Percentiles rank a stretch among this genome's conserved stretches.
These are phyloP conservation scores for Alloteropsis semialata DNA, from an alignment of 176 grass and related monocot species.

Conservation along the genomic window DNA sequence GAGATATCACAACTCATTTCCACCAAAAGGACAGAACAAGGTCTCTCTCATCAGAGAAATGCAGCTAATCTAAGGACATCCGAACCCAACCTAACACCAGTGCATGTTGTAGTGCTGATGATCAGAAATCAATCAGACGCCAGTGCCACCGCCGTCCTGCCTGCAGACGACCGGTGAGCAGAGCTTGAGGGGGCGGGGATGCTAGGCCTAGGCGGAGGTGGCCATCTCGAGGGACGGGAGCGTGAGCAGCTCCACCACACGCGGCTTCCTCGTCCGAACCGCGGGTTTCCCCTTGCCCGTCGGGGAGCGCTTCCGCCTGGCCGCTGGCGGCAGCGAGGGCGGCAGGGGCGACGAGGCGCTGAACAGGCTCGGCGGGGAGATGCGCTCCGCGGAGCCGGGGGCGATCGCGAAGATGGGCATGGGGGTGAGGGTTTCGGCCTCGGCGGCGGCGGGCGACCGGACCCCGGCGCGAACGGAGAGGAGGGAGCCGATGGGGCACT, in stretches of 20 bases:
- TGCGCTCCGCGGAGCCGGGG: neutral
- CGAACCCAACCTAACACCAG: neutral
- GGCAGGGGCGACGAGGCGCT: neutral
- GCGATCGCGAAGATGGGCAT: slow-evolving; percentile 26
- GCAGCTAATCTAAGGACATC: neutral
- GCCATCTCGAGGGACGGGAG: slow-evolving; percentile 38
- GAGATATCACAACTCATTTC: neutral
- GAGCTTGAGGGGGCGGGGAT: neutral
- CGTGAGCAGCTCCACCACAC: slow-evolving; percentile 35
- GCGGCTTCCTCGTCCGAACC: slow-evolving; percentile 9
- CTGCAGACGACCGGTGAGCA: neutral
- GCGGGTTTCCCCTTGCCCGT: slow-evolving; percentile 2
- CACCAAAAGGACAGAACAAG: neutral
- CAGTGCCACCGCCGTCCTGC: neutral
- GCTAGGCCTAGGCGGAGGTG: slow-evolving; percentile 12
- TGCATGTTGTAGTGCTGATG: neutral
- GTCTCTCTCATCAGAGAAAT: neutral
- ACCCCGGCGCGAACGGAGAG: slow-evolving; percentile 31
- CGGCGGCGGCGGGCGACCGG: neutral
- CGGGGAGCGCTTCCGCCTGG: slow-evolving; percentile 26
- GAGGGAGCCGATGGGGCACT: slow-evolving; percentile 61
- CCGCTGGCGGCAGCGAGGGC: neutral
- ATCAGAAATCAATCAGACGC: neutral
- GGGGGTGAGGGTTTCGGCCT: neutral
- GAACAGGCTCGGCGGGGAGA: neutral